Conservation (phyloP, 163 green algal species). For the Prototheca stagnorum region DNA sequence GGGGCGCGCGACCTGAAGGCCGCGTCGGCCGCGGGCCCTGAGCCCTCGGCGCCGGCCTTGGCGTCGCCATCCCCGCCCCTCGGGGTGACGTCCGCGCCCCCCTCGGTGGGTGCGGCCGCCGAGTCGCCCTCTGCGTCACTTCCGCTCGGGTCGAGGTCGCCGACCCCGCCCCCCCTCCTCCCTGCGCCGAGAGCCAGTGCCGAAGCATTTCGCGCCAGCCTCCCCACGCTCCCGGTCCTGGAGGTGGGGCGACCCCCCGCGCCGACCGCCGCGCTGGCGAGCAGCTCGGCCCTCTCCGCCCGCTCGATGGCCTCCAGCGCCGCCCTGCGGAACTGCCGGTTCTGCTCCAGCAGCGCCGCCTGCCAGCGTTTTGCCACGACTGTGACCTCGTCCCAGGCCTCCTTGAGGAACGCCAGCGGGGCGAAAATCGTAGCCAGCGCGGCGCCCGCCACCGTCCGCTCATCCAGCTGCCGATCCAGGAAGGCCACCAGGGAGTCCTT, state of each 20-base stretch:
- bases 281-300: no score
- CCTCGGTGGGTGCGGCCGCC: neutral
- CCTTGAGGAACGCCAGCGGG: conserved; percentile 4
- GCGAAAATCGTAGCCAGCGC: conserved; percentile 1
- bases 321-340: neutral
- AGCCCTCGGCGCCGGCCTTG: no score
- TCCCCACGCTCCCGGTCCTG: neutral
- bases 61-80: neutral
- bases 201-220: no score
- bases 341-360: conserved; percentile 1
- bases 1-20: no score
- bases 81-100: neutral
- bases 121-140: neutral
- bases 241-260: no score
- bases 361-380: conserved; percentile 6
- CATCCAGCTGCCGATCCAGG: conserved; percentile 7
- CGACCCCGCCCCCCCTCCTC: no score
- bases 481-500: conserved; percentile 23
- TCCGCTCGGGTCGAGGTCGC: neutral
- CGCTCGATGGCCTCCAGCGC: neutral
- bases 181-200: no score
- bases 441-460: neutral
- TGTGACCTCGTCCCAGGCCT: conserved; percentile 6
- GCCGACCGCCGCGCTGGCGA: no score
- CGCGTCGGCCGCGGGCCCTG: no score